Evolutionary conservation across 345 rosid species (phyloP).

Genomic region (Eucalyptus shirleyi): DNA sequence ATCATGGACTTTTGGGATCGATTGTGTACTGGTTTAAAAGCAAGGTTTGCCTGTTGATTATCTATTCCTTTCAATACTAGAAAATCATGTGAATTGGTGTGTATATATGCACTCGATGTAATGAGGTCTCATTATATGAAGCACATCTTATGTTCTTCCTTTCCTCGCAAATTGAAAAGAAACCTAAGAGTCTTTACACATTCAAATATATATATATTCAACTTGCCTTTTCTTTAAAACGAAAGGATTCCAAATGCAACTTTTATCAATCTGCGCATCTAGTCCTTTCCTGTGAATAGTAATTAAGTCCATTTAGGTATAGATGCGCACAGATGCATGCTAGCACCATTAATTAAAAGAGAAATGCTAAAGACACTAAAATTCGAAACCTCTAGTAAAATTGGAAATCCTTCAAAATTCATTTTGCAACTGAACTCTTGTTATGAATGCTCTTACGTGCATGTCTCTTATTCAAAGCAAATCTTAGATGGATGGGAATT

Average conservation of each 20-base stretch:
- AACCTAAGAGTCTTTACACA: not conserved
- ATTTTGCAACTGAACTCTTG: not conserved
- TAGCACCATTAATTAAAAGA: not conserved
- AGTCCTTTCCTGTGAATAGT: not conserved
- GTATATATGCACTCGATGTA: not conserved
- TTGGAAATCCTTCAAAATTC: not conserved
- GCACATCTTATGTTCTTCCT: not conserved
- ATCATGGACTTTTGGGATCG: conserved; percentile 93
- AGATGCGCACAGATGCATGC: not conserved
- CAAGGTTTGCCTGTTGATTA: conserved; percentile 35
- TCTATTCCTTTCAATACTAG: not conserved
- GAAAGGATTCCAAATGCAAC: not conserved
- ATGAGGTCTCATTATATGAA: not conserved
- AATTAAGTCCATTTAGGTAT: not conserved
- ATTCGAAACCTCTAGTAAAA: not conserved
- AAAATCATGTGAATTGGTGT: not conserved
- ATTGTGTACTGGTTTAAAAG: conserved; percentile 58
- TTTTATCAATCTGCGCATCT: not conserved
- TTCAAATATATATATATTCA: not conserved
- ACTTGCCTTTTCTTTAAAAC: not conserved
- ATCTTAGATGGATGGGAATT: not conserved
- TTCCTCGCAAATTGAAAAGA: not conserved
- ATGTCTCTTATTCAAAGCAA: not conserved
- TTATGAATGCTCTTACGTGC: not conserved
- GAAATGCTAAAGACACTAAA: not conserved